These are phyloP conservation scores for Globisporangium spiculum DNA, from an alignment of 352 stramenopile species.

Conservation along the genomic window DNA sequence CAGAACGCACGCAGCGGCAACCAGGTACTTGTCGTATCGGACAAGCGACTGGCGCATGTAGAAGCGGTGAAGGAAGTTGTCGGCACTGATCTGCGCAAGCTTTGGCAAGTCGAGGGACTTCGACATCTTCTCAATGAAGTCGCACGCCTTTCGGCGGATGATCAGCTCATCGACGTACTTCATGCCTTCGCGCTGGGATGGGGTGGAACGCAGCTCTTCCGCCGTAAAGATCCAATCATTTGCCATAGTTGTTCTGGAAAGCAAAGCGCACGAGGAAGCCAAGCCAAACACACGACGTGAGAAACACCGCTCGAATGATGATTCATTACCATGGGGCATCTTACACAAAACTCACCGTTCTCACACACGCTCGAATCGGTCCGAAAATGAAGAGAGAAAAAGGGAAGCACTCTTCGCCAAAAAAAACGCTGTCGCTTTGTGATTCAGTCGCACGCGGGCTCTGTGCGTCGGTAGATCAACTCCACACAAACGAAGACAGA, in stretches of 20 bases:
- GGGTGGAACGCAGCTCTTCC: slow-evolving; percentile 56
- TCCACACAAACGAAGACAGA: background rate
- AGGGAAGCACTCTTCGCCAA: slow-evolving; percentile 2
- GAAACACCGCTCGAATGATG: background rate
- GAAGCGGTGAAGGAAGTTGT: slow-evolving; percentile 89
- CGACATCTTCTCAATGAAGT: slow-evolving; percentile 86
- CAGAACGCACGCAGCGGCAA: slow-evolving; percentile 78
- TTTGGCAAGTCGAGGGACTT: slow-evolving; percentile 78
- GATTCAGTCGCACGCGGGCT: background rate
- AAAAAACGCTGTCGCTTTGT: slow-evolving; percentile 6
- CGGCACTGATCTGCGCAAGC: slow-evolving; percentile 76
- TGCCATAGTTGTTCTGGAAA: slow-evolving; percentile 24
- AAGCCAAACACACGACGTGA: background rate
- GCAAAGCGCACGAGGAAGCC: background rate
- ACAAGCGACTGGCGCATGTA: slow-evolving; percentile 84
- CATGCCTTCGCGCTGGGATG: slow-evolving; percentile 75
- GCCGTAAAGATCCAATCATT: slow-evolving; percentile 83
- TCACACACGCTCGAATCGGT: background rate
- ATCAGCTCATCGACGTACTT: slow-evolving; percentile 72
- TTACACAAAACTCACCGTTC: slow-evolving; percentile 5
- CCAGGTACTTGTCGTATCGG: slow-evolving; percentile 83
- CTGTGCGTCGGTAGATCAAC: slow-evolving; percentile 3
- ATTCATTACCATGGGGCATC: slow-evolving; percentile 1
- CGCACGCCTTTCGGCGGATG: slow-evolving; percentile 67
- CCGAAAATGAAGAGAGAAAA: slow-evolving; percentile 1